Base-by-base conservation (phyloP, 768 basidiomycete species). In the Suillus cothurnatus region DNA sequence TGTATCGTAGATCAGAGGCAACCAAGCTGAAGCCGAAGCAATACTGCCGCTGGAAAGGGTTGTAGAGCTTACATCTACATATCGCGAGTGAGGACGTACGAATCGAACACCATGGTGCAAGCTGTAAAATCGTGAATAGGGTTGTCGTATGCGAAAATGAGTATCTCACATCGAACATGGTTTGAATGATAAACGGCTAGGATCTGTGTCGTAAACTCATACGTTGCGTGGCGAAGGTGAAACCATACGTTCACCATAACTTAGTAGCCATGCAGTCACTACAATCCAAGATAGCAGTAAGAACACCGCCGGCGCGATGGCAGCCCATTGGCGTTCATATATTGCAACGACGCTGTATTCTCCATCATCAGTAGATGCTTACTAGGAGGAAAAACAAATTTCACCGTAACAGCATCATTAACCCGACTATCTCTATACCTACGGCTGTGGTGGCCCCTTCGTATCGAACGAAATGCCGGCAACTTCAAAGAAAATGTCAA, bases 201-300 rank as follows among this genome's bases (percentile, higher is more conserved):
- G 47, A 34, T 39, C 15, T 9, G 2, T 12, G 32, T 47, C 55
- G 39, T 67, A 5, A 36, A 49, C 64, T 50, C 60, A 64, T 60
- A 34, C 26, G 15, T 67, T 34, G 8, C 56, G 61, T 49, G 34
- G 28, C 50, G 47, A 55, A 6, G 19, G 32, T n/a, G 43, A 47
- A 1, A 31, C 72, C 85, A 15, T 66, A 89, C 88, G 77, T 77
- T 80, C 67, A 0, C 81, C 87, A 19, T 74, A 67, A 32, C 80
- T 79, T 23, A 90, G 76, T n/a, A 90, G 74, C 84, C 83, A 89
- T 1, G 79, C 78, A 65, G 86, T 87, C 67, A 85, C 71, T 4
- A 69, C 73, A n/a, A 83, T 76, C 73, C 85, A 82, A 36, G 81
- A 61, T 14, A 81, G 9, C 47, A 86, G 80, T 11, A 88, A 58